phyloP scores from a whole-genome alignment of 2,329 filamentous ascomycete species.

The Nigrograna mackinnonii region DNA sequence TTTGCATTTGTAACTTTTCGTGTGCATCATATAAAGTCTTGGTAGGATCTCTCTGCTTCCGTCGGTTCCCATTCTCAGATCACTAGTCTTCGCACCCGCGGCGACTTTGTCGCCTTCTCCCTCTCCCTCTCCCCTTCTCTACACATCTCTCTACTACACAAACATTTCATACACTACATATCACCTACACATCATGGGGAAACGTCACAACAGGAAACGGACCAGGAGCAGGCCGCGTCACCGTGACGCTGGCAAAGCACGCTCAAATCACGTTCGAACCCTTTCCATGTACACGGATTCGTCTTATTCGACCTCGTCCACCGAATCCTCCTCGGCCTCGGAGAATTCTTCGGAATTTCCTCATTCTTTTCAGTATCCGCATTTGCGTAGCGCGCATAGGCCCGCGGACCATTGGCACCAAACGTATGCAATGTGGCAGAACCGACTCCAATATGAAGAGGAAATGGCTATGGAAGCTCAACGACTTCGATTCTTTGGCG shows the following conservation, averaged over 20 bases:
- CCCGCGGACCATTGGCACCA: constrained; percentile 38
- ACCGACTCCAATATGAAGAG: constrained; percentile 30
- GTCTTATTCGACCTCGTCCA: constrained; percentile 26
- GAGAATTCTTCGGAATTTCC: too few species aligned
- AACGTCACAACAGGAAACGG: constrained; percentile 49
- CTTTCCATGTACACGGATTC: constrained; percentile 31
- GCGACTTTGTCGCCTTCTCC: too few species aligned
- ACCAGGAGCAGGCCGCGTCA: constrained; percentile 47
- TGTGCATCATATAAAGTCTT: constrained; percentile 23
- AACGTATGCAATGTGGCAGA: constrained; percentile 42
- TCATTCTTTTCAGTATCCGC: constrained; percentile 18
- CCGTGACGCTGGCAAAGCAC: constrained; percentile 31
- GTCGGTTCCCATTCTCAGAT: constrained; percentile 18
- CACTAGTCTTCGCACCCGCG: constrained; percentile 27
- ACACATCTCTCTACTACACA: not conserved
- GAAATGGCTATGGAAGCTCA: constrained; percentile 36
- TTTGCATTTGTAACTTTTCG: not conserved
- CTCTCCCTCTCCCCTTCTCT: constrained; percentile 12
- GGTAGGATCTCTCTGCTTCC: constrained; percentile 14
- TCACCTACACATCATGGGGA: constrained; percentile 39
- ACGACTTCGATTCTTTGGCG: constrained; percentile 48
- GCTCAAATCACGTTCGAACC: constrained; percentile 30
- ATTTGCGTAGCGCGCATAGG: constrained; percentile 18
- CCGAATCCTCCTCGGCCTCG: constrained; percentile 18
- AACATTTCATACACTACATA: not conserved